Conservation (phyloP, 2,329 filamentous ascomycete species). For the Helotiales sp. region DNA sequence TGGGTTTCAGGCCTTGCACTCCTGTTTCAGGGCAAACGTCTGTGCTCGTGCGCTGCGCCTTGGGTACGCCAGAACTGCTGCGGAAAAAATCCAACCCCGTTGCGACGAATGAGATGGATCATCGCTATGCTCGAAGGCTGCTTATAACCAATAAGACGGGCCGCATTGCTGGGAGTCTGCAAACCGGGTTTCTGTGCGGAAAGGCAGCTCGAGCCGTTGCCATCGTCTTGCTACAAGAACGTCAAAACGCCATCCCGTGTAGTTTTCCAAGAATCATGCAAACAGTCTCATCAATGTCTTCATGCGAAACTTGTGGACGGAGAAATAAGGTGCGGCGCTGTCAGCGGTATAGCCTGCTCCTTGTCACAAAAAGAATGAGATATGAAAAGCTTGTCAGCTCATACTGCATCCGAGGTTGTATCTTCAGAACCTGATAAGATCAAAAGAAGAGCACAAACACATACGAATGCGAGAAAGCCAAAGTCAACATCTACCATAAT, state of each 20-base stretch:
- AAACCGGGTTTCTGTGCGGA: not conserved
- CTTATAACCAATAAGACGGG: not conserved
- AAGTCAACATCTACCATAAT: not conserved
- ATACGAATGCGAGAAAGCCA: not conserved
- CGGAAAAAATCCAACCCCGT: not conserved
- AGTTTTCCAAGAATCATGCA: conserved; percentile 3
- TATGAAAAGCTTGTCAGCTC: not conserved
- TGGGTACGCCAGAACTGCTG: not conserved
- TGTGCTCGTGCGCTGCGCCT: not conserved
- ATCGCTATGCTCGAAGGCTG: not conserved
- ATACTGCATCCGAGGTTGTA: not conserved
- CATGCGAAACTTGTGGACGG: conserved; percentile 2
- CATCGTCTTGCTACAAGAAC: not conserved
- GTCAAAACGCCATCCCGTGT: not conserved
- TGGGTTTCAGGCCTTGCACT: not conserved
- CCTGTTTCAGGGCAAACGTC: conserved; percentile 4
- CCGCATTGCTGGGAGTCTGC: not conserved
- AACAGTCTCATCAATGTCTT: conserved; percentile 9
- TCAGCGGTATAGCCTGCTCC: not conserved
- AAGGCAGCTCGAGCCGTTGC: not conserved
- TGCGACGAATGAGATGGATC: not conserved
- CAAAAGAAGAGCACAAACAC: not conserved
- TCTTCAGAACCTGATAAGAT: not conserved
- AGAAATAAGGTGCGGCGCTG: not conserved
- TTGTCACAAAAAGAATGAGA: not conserved